A percentile compares a stretch with the other conserved stretches of the same genome.
Conservation (phyloP, 1,284 basidiomycete species). For the Ganoderma sinense region DNA sequence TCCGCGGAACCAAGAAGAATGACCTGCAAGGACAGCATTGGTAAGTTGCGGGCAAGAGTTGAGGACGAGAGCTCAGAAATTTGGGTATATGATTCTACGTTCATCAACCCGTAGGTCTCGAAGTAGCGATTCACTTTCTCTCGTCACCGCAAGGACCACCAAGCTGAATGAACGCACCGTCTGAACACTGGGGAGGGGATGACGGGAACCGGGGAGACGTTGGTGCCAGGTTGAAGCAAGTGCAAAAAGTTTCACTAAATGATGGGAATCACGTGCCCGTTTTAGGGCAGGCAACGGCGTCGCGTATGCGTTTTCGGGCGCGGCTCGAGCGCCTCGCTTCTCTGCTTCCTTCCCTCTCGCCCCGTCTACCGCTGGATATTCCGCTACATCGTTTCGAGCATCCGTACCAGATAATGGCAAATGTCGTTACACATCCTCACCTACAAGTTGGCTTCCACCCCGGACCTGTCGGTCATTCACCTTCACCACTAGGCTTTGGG, state of each 20-base stretch:
- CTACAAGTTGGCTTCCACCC: slow-evolving; percentile 71
- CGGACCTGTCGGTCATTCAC: slow-evolving; percentile 64
- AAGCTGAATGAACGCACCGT: slow-evolving; percentile 18
- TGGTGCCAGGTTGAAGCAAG: background rate
- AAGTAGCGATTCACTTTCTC: slow-evolving; percentile 84
- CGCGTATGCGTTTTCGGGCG: slow-evolving; percentile 28
- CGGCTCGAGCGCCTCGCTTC: slow-evolving; percentile 36
- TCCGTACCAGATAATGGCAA: slow-evolving; percentile 62
- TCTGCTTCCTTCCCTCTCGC: slow-evolving; percentile 41
- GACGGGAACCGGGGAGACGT: background rate
- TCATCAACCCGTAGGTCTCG: slow-evolving; percentile 76
- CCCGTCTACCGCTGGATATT: slow-evolving; percentile 20
- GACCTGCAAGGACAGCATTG: background rate
- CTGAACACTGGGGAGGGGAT: slow-evolving; percentile 9
- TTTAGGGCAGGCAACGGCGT: slow-evolving; percentile 50
- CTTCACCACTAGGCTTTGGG: slow-evolving; percentile 74
- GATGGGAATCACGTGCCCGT: slow-evolving; percentile 35
- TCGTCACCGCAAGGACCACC: slow-evolving; percentile 58
- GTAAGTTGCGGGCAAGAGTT: slow-evolving; percentile 20
- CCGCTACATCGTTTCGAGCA: slow-evolving; percentile 29
- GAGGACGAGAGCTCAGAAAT: slow-evolving; percentile 70
- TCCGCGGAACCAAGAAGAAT: background rate
- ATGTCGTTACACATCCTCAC: slow-evolving; percentile 61
- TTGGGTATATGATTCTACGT: slow-evolving; percentile 79
- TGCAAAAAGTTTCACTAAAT: slow-evolving; percentile 34